Conservation (phyloP, 2,329 filamentous ascomycete genomes). For the Cercospora nicotianae region DNA sequence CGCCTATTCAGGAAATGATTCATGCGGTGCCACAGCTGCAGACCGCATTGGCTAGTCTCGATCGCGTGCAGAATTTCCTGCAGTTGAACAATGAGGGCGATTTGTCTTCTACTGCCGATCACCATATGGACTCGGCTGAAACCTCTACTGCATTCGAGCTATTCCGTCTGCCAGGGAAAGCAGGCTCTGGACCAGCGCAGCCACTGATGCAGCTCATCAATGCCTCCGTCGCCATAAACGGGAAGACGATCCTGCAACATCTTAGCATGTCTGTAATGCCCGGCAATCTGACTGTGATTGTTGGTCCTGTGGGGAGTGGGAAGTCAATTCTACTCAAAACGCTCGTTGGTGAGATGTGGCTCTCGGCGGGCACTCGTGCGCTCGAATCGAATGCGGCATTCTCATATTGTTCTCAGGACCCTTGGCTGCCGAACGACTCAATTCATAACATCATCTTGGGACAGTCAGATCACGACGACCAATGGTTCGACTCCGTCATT, state of each 20-base stretch:
- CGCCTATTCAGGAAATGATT: constrained; percentile 22
- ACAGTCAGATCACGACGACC: constrained; percentile 52
- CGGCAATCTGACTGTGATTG: constrained; percentile 11
- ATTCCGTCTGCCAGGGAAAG: not conserved
- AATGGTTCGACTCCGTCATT: constrained; percentile 70
- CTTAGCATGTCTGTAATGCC: constrained; percentile 5
- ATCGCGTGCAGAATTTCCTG: constrained; percentile 26
- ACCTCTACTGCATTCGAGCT: constrained; percentile 9
- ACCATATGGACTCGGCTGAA: not conserved
- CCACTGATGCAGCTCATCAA: constrained; percentile 1
- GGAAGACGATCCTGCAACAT: constrained; percentile 13
- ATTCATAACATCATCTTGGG: constrained; percentile 20
- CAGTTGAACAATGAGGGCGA: not conserved
- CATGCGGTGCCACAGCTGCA: constrained; percentile 23
- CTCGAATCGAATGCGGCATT: not conserved
- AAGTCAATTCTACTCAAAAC: constrained; percentile 22
- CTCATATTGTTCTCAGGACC: constrained; percentile 24
- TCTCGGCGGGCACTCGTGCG: constrained; percentile 7
- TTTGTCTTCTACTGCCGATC: not conserved
- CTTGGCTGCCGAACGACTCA: constrained; percentile 26
- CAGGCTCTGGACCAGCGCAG: not conserved
- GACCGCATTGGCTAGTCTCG: constrained; percentile 25
- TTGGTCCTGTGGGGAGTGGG: constrained; percentile 18
- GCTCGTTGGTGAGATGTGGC: constrained; percentile 17
- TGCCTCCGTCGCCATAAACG: constrained; percentile 5